Evolutionary conservation across 352 stramenopile genomes (phyloP).

Genomic region (Peronospora destructor): DNA sequence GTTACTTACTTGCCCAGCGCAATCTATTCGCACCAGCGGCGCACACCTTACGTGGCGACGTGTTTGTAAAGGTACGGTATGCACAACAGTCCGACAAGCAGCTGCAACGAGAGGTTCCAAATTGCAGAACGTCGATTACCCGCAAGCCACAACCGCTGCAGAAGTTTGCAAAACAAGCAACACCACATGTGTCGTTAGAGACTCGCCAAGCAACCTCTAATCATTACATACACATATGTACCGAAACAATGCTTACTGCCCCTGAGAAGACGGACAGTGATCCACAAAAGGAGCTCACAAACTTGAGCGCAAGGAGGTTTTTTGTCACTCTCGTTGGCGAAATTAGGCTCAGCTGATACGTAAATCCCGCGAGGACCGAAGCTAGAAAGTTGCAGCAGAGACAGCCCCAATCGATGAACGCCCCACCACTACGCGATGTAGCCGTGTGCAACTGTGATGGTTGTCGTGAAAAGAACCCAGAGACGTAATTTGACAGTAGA

Average conservation of each 20-base stretch:
- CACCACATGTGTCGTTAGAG: not conserved
- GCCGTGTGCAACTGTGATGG: conserved; percentile 13
- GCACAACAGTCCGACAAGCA: conserved; percentile 47
- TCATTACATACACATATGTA: conserved; percentile 14
- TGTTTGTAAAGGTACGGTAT: conserved; percentile 55
- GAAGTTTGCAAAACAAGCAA: conserved; percentile 2
- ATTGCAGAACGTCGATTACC: conserved; percentile 38
- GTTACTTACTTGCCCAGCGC: no score
- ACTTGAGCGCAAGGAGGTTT: conserved; percentile 62
- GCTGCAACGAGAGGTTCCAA: conserved; percentile 44
- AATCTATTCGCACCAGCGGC: no score
- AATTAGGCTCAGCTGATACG: conserved; percentile 47
- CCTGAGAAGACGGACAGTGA: conserved; percentile 62
- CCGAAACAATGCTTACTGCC: conserved; percentile 44
- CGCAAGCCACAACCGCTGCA: conserved; percentile 42
- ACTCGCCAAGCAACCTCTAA: not conserved
- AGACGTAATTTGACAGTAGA: conserved; percentile 48
- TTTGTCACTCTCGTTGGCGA: conserved; percentile 34
- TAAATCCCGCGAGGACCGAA: conserved; percentile 37
- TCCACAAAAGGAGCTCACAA: conserved; percentile 73
- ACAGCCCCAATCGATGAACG: conserved; percentile 50
- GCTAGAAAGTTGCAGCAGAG: conserved; percentile 51
- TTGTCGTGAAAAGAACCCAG: conserved; percentile 19
- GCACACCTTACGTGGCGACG: conserved; percentile 22
- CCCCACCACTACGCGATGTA: conserved; percentile 11